Percentiles rank a stretch among this genome's conserved stretches.
These are phyloP conservation scores for Boletellus sp. DNA, from an alignment of 1,284 basidiomycete species.

Conservation along the genomic window DNA sequence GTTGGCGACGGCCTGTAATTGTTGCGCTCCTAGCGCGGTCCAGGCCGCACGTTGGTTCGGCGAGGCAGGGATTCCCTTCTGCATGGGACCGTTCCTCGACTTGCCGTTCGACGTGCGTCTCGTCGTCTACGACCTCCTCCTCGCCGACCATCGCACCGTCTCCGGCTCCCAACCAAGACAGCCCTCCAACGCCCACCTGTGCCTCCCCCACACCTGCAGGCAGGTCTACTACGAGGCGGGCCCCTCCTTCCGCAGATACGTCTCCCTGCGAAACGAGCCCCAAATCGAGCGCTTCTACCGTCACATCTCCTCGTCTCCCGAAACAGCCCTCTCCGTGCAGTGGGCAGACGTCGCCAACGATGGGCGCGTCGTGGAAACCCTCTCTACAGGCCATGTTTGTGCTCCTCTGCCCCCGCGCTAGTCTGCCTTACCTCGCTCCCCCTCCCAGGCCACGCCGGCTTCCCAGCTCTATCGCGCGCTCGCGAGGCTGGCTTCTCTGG, in stretches of 20 bases:
- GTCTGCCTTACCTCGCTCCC: not conserved
- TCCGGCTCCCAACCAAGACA: conserved; percentile 27
- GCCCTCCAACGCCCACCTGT: conserved; percentile 36
- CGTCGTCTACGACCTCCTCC: conserved; percentile 32
- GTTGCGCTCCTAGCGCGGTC: conserved; percentile 33
- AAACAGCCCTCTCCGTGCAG: conserved; percentile 23
- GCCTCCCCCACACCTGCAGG: conserved; percentile 33
- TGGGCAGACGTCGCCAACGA: conserved; percentile 43
- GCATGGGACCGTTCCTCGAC: conserved; percentile 3
- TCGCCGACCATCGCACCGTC: conserved; percentile 23
- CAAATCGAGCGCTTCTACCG: conserved; percentile 35
- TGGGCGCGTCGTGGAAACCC: conserved; percentile 31
- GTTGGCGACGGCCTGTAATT: conserved; percentile 30
- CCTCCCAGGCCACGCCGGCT: conserved; percentile 18
- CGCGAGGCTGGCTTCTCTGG: conserved; percentile 30
- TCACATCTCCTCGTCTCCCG: conserved; percentile 18
- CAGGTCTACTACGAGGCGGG: conserved; percentile 33
- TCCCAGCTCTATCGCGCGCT: conserved; percentile 37
- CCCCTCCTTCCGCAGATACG: conserved; percentile 30
- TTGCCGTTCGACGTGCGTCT: conserved; percentile 39
- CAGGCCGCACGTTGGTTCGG: conserved; percentile 24
- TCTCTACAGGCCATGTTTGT: conserved; percentile 12
- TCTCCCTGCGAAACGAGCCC: conserved; percentile 39
- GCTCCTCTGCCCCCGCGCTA: conserved; percentile 1
- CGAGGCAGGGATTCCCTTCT: conserved; percentile 17